phyloP scores from a whole-genome alignment of 805 yeast genomes.

The Lipomyces kockii region DNA sequence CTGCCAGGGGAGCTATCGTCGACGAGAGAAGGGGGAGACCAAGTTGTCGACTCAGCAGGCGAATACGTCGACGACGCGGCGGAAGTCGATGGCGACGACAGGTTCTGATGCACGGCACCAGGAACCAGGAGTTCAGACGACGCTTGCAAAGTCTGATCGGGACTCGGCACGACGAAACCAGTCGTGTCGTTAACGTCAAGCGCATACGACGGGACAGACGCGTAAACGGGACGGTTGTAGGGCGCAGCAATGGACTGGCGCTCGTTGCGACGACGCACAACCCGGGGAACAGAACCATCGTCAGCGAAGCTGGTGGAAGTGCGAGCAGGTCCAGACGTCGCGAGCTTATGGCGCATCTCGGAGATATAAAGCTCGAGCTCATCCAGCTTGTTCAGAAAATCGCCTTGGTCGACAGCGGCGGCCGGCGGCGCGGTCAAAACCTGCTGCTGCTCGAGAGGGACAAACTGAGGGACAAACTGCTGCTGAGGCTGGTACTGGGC shows the following conservation, averaged over 20 bases:
- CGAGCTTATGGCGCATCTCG: constrained; percentile 31
- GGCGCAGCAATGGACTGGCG: constrained; percentile 25
- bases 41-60: constrained; percentile 10
- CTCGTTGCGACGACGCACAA: constrained; percentile 35
- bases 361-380: constrained; percentile 35
- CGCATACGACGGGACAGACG: background rate
- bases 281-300: constrained; percentile 13
- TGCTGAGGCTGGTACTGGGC: constrained; percentile 20
- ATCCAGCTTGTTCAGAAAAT: constrained; percentile 32
- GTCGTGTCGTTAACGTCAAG: background rate
- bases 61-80: constrained; percentile 3
- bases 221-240: constrained; percentile 14
- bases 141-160: background rate
- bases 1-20: constrained; percentile 11
- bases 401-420: constrained; percentile 20
- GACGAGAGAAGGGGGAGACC: constrained; percentile 12
- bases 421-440: constrained; percentile 6
- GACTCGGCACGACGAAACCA: background rate
- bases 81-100: constrained; percentile 8
- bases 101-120: background rate
- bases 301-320: constrained; percentile 1
- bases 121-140: constrained; percentile 3
- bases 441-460: constrained; percentile 1
- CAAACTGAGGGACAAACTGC: background rate
- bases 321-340: constrained; percentile 6